These are phyloP conservation scores for Malassezia nana DNA, from an alignment of 1,284 basidiomycete species.

Conservation along the genomic window DNA sequence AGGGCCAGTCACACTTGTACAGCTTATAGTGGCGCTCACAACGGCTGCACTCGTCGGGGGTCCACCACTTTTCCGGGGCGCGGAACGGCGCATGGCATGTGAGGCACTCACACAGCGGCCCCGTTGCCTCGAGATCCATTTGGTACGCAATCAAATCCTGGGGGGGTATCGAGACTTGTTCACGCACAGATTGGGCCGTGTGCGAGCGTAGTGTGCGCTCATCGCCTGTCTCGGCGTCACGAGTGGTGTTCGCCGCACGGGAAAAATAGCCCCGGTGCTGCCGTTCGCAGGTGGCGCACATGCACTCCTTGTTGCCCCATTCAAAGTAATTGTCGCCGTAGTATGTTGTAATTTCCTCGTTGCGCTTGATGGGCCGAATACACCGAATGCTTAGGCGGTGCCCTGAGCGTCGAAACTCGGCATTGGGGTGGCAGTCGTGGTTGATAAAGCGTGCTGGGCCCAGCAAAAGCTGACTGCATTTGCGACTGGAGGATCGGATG, in stretches of 20 bases:
- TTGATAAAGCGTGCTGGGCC: slow-evolving; percentile 89
- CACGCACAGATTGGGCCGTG: background rate
- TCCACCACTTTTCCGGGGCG: slow-evolving; percentile 46
- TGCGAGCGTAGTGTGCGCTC: slow-evolving; percentile 16
- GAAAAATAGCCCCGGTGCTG: slow-evolving; percentile 57
- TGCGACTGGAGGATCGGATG: slow-evolving; percentile 76
- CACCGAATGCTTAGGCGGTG: slow-evolving; percentile 79
- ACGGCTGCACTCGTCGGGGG: slow-evolving; percentile 42
- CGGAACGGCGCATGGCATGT: slow-evolving; percentile 42
- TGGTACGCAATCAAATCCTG: slow-evolving; percentile 14
- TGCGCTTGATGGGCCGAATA: slow-evolving; percentile 64
- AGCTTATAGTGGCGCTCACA: slow-evolving; percentile 47
- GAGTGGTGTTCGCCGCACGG: background rate
- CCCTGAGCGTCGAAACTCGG: slow-evolving; percentile 73
- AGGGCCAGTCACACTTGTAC: slow-evolving; percentile 45
- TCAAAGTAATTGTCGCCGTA: slow-evolving; percentile 60
- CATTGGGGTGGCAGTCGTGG: slow-evolving; percentile 86
- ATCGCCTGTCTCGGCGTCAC: slow-evolving; percentile 9
- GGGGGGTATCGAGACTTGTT: background rate
- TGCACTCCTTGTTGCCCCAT: slow-evolving; percentile 69
- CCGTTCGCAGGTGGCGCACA: slow-evolving; percentile 79
- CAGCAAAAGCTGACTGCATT: slow-evolving; percentile 80
- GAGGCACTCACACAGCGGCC: slow-evolving; percentile 30
- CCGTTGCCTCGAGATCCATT: slow-evolving; percentile 25
- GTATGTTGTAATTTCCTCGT: slow-evolving; percentile 67